Percentiles rank a stretch among this genome's conserved stretches.
phyloP scores from a whole-genome alignment of 2,329 filamentous ascomycete species.

The Albophoma yamanashiensis region DNA sequence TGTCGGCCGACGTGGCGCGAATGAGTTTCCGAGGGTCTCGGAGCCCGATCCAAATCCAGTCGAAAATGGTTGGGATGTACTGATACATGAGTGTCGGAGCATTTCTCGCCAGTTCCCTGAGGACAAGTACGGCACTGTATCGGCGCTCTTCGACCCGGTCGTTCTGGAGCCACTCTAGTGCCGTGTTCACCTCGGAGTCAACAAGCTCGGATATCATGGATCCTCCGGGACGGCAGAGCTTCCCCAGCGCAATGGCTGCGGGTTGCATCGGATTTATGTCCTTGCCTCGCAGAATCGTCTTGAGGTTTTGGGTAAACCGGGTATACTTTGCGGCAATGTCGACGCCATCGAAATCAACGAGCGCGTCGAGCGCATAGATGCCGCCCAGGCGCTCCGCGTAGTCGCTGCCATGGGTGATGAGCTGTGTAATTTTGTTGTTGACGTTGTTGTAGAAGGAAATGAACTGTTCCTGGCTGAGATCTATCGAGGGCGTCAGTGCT shows the following conservation, averaged over 20 bases:
- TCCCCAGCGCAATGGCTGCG: conserved; percentile 79
- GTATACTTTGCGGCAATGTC: conserved; percentile 91
- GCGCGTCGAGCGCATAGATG: conserved; percentile 79
- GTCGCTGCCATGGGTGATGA: conserved; percentile 80
- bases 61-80: conserved; percentile 90
- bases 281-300: conserved; percentile 78
- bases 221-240: conserved; percentile 83
- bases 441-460: conserved; percentile 43
- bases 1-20: conserved; percentile 81
- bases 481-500: conserved; percentile 27
- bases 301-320: conserved; percentile 83
- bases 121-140: conserved; percentile 84
- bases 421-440: conserved; percentile 44
- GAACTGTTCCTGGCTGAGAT: conserved; percentile 75
- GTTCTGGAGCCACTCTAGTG: conserved; percentile 92
- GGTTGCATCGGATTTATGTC: conserved; percentile 86
- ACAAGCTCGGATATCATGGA: conserved; percentile 92
- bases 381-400: conserved; percentile 84
- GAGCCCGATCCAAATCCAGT: conserved; percentile 91
- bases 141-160: conserved; percentile 87
- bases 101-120: conserved; percentile 83
- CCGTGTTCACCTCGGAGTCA: conserved; percentile 92
- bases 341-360: conserved; percentile 94
- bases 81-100: conserved; percentile 93
- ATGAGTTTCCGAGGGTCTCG: conserved; percentile 86